Evolutionary conservation across 352 stramenopile species (phyloP).

Genomic region (Bremia lactucae): DNA sequence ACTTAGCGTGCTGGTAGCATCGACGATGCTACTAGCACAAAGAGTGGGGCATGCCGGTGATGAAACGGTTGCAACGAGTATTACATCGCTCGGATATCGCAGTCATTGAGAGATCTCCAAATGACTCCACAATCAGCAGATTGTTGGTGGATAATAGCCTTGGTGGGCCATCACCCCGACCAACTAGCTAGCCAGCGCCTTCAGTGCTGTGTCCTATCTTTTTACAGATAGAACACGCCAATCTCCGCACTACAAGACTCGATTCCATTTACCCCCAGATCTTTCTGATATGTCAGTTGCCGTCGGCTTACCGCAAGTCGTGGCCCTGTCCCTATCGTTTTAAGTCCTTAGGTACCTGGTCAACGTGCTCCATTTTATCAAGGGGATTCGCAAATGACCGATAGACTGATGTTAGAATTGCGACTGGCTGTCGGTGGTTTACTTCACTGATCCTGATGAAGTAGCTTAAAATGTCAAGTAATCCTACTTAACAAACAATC

Average conservation of each 20-base stretch:
- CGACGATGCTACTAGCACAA: conserved; percentile 4
- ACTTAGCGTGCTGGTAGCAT: conserved; percentile 14
- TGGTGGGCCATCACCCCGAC: conserved; percentile 42
- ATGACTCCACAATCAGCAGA: conserved; percentile 7
- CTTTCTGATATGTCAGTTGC: neutral
- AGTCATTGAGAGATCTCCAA: conserved; percentile 5
- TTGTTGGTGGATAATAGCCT: conserved; percentile 65
- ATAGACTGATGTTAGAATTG: neutral
- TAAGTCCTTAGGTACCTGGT: conserved; percentile 44
- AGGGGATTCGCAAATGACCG: conserved; percentile 26
- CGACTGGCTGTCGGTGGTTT: conserved; percentile 9
- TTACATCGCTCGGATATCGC: conserved; percentile 15
- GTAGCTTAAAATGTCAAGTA: too few species aligned
- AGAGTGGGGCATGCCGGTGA: conserved; percentile 29
- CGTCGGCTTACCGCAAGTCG: conserved; percentile 9
- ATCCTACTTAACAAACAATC: too few species aligned
- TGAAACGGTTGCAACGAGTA: conserved; percentile 27
- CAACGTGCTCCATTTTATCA: conserved; percentile 74
- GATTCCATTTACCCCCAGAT: conserved; percentile 2
- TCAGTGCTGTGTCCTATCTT: conserved; percentile 10
- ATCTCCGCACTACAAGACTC: conserved; percentile 10
- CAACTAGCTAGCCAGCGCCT: conserved; percentile 34
- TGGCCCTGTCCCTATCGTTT: neutral
- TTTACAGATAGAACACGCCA: conserved; percentile 3
- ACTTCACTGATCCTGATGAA: neutral